A percentile compares a stretch with the other conserved stretches of the same genome.
These are phyloP conservation scores for Geotrichum europaeum DNA, from an alignment of 1,139 yeast species.

Conservation along the genomic window DNA sequence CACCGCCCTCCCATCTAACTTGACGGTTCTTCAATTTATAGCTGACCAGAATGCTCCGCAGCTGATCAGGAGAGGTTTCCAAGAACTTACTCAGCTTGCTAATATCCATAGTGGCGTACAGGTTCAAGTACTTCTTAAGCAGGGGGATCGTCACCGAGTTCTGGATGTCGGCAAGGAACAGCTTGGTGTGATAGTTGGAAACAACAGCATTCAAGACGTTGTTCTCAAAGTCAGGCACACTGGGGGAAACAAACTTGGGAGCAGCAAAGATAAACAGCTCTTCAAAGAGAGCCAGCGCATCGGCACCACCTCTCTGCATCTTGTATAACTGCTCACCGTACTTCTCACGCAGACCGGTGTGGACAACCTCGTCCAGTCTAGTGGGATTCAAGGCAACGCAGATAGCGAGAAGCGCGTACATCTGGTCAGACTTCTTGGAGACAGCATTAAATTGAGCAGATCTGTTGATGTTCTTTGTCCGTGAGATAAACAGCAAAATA, in stretches of 20 bases:
- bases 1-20: constrained; percentile 41
- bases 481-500: constrained; percentile 41
- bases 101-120: constrained; percentile 44
- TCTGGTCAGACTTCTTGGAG: constrained; percentile 46
- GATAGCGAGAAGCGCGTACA: constrained; percentile 45
- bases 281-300: constrained; percentile 39
- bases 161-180: constrained; percentile 41
- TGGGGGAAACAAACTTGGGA: constrained; percentile 44
- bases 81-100: constrained; percentile 40
- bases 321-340: constrained; percentile 42
- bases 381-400: constrained; percentile 44
- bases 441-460: constrained; percentile 44
- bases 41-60: constrained; percentile 37
- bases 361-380: constrained; percentile 42
- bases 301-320: constrained; percentile 42
- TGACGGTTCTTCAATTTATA: constrained; percentile 44
- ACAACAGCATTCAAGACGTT: constrained; percentile 38
- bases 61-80: constrained; percentile 37
- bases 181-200: constrained; percentile 39
- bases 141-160: constrained; percentile 38
- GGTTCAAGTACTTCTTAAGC: constrained; percentile 41
- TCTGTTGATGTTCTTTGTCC: constrained; percentile 42
- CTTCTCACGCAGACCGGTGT: constrained; percentile 41
- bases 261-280: constrained; percentile 43
- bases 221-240: constrained; percentile 35